Evolutionary conservation across 2,329 filamentous ascomycete genomes (phyloP), one percentile per base, ranked within the genome.

Genomic region (Trichoderma asperellum): DNA sequence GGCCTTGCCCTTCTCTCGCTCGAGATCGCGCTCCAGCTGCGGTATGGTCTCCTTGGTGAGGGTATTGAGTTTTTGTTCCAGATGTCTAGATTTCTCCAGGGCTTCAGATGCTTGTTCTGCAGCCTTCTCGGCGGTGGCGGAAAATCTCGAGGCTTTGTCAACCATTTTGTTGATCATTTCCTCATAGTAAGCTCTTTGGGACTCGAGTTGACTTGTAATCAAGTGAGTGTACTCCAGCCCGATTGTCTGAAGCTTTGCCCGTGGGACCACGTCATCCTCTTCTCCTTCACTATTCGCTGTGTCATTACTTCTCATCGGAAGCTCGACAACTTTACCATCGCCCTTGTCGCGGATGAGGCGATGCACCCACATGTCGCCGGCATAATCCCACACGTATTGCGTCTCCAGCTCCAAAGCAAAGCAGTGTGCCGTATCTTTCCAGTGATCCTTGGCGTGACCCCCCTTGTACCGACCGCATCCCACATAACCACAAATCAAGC

Each of bases 321-420:
- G 85, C 79, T 98, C 95, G 21, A 97, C 92, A 3, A 97, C 86
- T 79, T 97, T 97, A 29, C 93, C 93, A 78, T 97, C 94, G 11
- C 93, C 91, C 82, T 97, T 97, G 76, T 94, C 93, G 73, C 97
- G 92, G 68, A 99, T 97, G 63, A 98, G 88, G 11, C 96, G 91
- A 80, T 99, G 96, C 60, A 98, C 96, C 85, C 97, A 99, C 76
- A 91, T 92, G 77, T 99, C 96, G 5, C 93, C 94, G 0, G 92
- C 93, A 73, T 99, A 99, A 80, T 99, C 96, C 96, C 96, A 99
- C 1, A 99, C 94, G 74, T 97, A 91, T 78, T 99, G 95, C 0
- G 94, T 97, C 71, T 91, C 89, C 47, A 98, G 88, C 78, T 99
- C 96, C 78, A 99, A 92, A 32, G 94, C 92, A 77, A 97, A 99